Conservation (phyloP, 75 land plant species). For the Sequoiadendron giganteum region DNA sequence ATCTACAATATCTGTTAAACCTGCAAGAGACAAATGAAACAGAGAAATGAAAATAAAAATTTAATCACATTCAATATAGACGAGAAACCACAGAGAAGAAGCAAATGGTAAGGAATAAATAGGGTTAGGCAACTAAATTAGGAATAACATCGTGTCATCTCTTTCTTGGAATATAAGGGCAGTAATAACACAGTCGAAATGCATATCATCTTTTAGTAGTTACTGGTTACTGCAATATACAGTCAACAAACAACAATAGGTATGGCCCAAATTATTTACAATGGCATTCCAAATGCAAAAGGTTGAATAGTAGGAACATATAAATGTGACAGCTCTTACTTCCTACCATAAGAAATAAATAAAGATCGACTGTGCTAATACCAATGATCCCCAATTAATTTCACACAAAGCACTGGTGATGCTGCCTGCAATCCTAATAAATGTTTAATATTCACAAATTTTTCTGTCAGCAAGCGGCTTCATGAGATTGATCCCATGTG, state of each 20-base stretch:
- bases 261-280: not conserved
- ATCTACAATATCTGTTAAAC: not conserved
- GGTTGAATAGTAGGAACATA: not conserved
- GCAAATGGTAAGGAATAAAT: not conserved
- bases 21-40: not conserved
- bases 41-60: not conserved
- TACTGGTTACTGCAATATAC: not conserved
- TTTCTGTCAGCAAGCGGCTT: conserved; percentile 6
- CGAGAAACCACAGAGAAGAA: conserved; percentile 17
- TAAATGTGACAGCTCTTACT: not conserved
- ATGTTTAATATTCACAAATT: conserved; percentile 3
- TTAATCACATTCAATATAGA: not conserved
- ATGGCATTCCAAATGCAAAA: conserved; percentile 4
- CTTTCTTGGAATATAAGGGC: not conserved
- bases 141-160: not conserved
- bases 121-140: not conserved
- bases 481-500: conserved; percentile 1
- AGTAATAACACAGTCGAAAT: not conserved
- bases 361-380: not conserved
- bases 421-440: not conserved
- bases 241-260: not conserved
- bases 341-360: not conserved
- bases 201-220: not conserved
- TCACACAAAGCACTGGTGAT: conserved; percentile 2
- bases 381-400: not conserved